phyloP scores from a whole-genome alignment of 78 protist genomes.

The Emiliania huxleyi region DNA sequence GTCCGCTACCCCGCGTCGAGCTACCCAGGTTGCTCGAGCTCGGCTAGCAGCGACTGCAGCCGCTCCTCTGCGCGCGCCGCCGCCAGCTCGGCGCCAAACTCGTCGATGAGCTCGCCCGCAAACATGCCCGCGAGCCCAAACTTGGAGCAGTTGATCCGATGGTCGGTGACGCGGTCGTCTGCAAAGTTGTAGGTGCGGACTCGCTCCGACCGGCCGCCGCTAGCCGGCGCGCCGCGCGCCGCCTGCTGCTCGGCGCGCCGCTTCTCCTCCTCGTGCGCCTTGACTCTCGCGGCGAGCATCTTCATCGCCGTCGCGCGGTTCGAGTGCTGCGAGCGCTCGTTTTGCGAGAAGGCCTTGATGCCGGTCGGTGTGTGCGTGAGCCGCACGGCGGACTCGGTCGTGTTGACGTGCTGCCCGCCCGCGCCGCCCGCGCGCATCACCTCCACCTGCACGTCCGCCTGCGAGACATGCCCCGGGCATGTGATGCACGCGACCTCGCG shows the following conservation, averaged over 20 bases:
- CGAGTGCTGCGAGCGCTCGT: constrained; percentile 82
- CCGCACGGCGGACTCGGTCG: constrained; percentile 87
- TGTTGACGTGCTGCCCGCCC: constrained; percentile 94
- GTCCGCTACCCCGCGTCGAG: too few species aligned
- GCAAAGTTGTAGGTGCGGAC: constrained; percentile 45
- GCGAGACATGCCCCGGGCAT: too few species aligned
- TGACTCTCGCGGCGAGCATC: constrained; percentile 61
- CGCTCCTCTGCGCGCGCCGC: not conserved
- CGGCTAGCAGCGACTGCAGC: not conserved
- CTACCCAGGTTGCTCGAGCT: not conserved
- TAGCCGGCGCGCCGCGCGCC: not conserved
- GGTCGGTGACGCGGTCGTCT: constrained; percentile 90
- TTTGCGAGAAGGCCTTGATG: constrained; percentile 48
- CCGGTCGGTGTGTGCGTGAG: constrained; percentile 91
- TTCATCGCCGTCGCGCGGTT: constrained; percentile 75
- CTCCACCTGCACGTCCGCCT: not conserved
- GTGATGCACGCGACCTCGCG: constrained; percentile 54
- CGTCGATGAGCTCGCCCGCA: constrained; percentile 30
- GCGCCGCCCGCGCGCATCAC: constrained; percentile 67
- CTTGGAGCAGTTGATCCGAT: constrained; percentile 47
- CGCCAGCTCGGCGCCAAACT: not conserved
- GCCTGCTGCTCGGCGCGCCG: constrained; percentile 29
- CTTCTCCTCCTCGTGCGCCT: constrained; percentile 52
- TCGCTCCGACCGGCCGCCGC: constrained; percentile 12
- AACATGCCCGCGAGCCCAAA: constrained; percentile 7